phyloP scores from a whole-genome alignment of 1,139 yeast species.

The Zhuliangozyma parablackwelliae region DNA sequence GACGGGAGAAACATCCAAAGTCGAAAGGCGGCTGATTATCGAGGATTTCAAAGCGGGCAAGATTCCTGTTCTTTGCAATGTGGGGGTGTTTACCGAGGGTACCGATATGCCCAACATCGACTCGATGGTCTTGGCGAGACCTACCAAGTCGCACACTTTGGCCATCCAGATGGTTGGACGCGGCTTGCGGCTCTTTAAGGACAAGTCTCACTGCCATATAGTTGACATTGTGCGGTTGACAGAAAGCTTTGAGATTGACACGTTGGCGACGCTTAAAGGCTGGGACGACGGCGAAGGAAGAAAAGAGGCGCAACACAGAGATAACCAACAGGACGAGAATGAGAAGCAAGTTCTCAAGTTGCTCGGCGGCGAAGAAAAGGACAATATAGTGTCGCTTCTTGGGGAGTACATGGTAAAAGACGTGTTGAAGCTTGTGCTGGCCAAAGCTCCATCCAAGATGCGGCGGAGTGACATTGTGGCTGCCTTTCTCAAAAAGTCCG shows the following conservation, averaged over 20 bases:
- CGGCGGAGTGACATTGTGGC: too few species aligned
- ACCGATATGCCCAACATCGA: slow-evolving; percentile 93
- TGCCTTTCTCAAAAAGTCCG: slow-evolving; percentile 4
- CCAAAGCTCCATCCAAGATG: too few species aligned
- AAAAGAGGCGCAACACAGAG: slow-evolving; percentile 25
- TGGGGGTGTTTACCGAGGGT: slow-evolving; percentile 91
- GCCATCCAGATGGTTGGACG: slow-evolving; percentile 89
- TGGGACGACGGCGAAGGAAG: slow-evolving; percentile 27
- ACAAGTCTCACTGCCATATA: slow-evolving; percentile 66
- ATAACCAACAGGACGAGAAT: slow-evolving; percentile 13
- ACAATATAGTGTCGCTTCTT: too few species aligned
- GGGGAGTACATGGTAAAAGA: too few species aligned
- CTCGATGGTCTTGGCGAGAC: slow-evolving; percentile 72
- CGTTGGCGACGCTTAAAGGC: slow-evolving; percentile 57
- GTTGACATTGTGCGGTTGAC: slow-evolving; percentile 68
- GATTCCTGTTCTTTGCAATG: slow-evolving; percentile 75
- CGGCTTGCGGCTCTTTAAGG: slow-evolving; percentile 64
- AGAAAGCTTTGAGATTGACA: slow-evolving; percentile 43
- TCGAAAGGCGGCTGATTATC: slow-evolving; percentile 50
- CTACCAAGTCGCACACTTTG: slow-evolving; percentile 70
- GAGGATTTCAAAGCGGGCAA: slow-evolving; percentile 58
- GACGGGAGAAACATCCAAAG: slow-evolving; percentile 57
- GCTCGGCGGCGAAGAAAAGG: too few species aligned
- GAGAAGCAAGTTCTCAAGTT: slow-evolving; percentile 8
- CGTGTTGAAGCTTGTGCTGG: too few species aligned